phyloP scores from a whole-genome alignment of 179 eudicot species.

The Actinidia arguta region DNA sequence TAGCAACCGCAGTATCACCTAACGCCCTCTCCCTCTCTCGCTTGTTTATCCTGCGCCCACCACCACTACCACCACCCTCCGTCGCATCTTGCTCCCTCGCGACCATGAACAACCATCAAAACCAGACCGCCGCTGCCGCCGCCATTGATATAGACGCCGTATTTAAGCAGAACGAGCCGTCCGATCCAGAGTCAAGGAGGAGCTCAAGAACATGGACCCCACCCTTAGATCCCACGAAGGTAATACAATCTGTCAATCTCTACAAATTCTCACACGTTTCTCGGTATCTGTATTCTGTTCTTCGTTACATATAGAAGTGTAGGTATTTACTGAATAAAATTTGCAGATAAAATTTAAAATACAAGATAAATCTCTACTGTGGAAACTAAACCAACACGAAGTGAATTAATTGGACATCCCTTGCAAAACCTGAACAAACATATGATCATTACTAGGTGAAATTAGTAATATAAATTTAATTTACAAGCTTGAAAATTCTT shows the following conservation, averaged over 20 bases:
- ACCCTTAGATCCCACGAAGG: conserved; percentile 70
- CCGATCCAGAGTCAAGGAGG: conserved; percentile 64
- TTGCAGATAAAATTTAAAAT: no score
- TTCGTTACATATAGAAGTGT: no score
- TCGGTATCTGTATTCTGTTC: no score
- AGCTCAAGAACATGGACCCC: conserved; percentile 78
- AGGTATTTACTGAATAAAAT: no score
- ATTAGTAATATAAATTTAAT: no score
- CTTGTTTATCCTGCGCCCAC: conserved; percentile 39
- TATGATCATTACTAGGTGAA: no score
- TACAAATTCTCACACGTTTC: background rate
- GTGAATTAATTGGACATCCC: no score
- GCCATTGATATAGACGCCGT: conserved; percentile 53
- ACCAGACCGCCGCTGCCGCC: conserved; percentile 16
- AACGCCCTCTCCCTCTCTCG: conserved; percentile 19
- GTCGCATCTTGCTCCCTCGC: conserved; percentile 28
- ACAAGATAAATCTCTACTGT: no score
- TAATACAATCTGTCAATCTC: background rate
- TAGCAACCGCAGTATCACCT: conserved; percentile 32
- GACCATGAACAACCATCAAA: conserved; percentile 47
- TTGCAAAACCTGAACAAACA: no score
- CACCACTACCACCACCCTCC: conserved; percentile 15
- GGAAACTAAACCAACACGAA: no score
- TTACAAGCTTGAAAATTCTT: no score
- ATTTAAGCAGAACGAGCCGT: conserved; percentile 62